Evolutionary conservation across 83 land plant genomes (phyloP), one percentile per base, ranked within the genome.

Genomic region (Larix sibirica): DNA sequence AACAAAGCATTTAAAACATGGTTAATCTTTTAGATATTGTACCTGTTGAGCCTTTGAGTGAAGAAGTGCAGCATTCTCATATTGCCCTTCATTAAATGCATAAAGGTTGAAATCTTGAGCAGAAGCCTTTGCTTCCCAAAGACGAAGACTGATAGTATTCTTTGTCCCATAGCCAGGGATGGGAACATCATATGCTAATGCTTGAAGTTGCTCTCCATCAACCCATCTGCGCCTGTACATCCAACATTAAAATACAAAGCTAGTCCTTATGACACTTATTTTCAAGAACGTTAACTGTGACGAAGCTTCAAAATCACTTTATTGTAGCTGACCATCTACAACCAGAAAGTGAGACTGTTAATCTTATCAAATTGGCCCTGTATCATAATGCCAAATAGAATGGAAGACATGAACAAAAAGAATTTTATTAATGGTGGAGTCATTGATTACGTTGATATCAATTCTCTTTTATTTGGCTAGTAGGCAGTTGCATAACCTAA

Each of bases 121-220:
- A 74, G 83, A 14, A 62, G 90, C 95, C 82, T 94, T 94, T 73
- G 95, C 95, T 69, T 91, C 93, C 97, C 99, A 96, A 18, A 96
- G 88, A 36, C 97, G 93, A 84, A 95, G 89, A 68, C 93, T 90
- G 60, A 86, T 95, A 38, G 97, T 95, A 80, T 97, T 97, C 81
- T 90, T 92, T 54, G 97, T 97, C 81, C 91, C 88, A 76, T 91
- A 97, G 81, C 99, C 97, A 80, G 98, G 99, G 85, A 97, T 97
- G 58, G 99, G 99, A 2, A 94, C 92, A 94, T 96, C 99, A 92
- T 96, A 95, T 16, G 99, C 98, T 36, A 97, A 68, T 47, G 98
- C 99, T 63, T 90, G 88, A 18, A 97, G 40, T 4, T 86, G 81
- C 79, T 97, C 98, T 21, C 98, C 98, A 31, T 90, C 98, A 79